A percentile compares a stretch with the other conserved stretches of the same genome.
Conservation (phyloP, 176 grass and related monocot genomes). For the Secale cereale region DNA sequence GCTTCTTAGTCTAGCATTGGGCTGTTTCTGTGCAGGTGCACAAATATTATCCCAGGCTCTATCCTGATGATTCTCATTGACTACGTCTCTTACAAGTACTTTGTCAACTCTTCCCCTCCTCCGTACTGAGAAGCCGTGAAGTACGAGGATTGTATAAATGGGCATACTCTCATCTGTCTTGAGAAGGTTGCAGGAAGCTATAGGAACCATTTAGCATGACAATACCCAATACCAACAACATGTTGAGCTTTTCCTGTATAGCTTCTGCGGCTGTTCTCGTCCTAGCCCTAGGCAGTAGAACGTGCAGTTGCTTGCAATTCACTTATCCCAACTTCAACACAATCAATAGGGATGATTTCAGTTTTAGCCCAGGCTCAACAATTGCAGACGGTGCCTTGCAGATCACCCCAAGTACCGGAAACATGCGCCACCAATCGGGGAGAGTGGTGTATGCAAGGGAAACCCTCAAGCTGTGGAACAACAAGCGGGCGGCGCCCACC, state of each 20-base stretch:
- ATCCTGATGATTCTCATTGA: too few species aligned
- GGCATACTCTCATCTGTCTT: background rate
- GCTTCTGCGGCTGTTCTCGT: conserved; percentile 12
- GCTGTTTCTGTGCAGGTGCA: background rate
- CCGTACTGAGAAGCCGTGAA: background rate
- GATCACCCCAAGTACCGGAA: too few species aligned
- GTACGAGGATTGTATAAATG: background rate
- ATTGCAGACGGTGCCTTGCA: too few species aligned
- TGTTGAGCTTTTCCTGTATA: background rate
- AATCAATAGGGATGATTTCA: background rate
- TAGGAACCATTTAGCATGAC: background rate
- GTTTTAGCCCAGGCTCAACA: too few species aligned
- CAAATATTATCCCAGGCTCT: too few species aligned
- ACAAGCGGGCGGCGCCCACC: too few species aligned
- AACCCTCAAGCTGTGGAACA: too few species aligned
- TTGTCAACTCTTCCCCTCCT: background rate
- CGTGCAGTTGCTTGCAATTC: background rate
- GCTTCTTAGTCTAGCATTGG: background rate
- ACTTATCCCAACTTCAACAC: background rate
- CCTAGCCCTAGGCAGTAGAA: background rate
- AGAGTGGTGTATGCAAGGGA: too few species aligned
- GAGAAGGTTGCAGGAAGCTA: background rate
- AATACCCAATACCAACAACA: background rate
- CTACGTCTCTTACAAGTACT: background rate
- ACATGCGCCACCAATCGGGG: too few species aligned